Base-by-base conservation (phyloP, 225 moss, liverwort and hornwort species). In the Ulota crispa region DNA sequence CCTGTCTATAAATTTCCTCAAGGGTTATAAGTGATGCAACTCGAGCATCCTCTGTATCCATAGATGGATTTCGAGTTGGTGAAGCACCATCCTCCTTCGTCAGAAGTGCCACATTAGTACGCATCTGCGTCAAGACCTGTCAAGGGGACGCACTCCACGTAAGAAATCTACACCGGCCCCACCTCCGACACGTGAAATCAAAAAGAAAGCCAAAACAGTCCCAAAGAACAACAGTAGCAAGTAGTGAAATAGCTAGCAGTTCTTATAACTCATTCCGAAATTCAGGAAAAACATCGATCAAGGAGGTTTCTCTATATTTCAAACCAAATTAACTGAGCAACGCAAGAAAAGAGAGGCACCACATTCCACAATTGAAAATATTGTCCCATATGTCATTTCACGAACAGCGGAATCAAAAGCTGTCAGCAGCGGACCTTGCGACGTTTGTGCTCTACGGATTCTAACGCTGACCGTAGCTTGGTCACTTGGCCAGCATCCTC, bases 391-490 rank as follows among this genome's bases (percentile, higher is more conserved):
- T 4, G 32, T 41, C 78, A 75, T 28, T 67, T 55, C 52, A 73
- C 28, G 64, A 66, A 77, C 69, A 67, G 21, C 62, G 73, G 20
- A 68, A 77, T 39, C 26, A 14, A 45, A 80, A 31, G 65, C 50
- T 57, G 41, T 65, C 60, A 77, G 42, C n/a, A 73, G 63, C 66
- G 19, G 28, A 92, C 92, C 92, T 96, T 99, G 77, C 99, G 89
- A 31, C 99, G 96, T 84, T 99, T 99, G 84, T 99, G 99, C 82
- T 99, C 99, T 16, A 99, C 96, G 67, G 99, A 91, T 84, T 99
- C 99, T 75, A 99, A 82, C n/a, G 93, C 99, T 78, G 96, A 92
- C 32, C 96, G 89, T 64, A 99, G 81, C 85, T 96, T 94, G 60
- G 89, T 87, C 75, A 96, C 92, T 72, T 96, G 99, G 37, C 84